A percentile compares a stretch with the other conserved stretches of the same genome.
These are phyloP conservation scores for Cercospora sp. DNA, from an alignment of 2,329 filamentous ascomycete genomes.

Conservation along the genomic window DNA sequence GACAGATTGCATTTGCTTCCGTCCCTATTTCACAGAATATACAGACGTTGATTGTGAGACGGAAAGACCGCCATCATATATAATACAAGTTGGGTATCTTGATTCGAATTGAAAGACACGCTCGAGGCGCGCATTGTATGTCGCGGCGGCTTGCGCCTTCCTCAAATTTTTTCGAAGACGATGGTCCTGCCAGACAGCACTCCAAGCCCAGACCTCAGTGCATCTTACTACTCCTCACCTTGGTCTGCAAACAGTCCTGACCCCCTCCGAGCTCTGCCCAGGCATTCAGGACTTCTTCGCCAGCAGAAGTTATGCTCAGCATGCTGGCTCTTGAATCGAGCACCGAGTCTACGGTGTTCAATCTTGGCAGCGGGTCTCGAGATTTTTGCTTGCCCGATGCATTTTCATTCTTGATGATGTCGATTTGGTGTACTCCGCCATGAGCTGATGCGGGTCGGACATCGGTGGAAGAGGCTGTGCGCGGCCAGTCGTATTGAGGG, in stretches of 20 bases:
- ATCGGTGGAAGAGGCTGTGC: not conserved
- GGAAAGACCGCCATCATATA: not conserved
- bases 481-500: conserved; percentile 1
- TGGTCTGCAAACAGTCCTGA: conserved; percentile 18
- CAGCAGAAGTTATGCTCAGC: conserved; percentile 41
- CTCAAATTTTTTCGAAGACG: not conserved
- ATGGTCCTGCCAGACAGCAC: not conserved
- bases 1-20: not conserved
- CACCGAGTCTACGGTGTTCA: conserved; percentile 21
- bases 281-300: conserved; percentile 49
- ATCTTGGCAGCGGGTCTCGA: conserved; percentile 7
- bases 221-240: conserved; percentile 2
- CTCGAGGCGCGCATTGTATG: not conserved
- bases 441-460: not conserved
- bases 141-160: not conserved
- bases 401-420: conserved; percentile 3
- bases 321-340: conserved; percentile 25
- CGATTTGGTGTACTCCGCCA: conserved; percentile 11
- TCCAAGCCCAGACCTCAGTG: not conserved
- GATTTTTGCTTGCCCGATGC: conserved; percentile 6
- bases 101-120: not conserved
- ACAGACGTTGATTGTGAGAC: not conserved
- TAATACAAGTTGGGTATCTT: conserved; percentile 7
- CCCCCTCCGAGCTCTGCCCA: conserved; percentile 49
- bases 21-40: not conserved